Evolutionary conservation across 768 basidiomycete genomes (phyloP), one percentile per base, ranked within the genome.

Genomic region (Tephrocybe rancida): DNA sequence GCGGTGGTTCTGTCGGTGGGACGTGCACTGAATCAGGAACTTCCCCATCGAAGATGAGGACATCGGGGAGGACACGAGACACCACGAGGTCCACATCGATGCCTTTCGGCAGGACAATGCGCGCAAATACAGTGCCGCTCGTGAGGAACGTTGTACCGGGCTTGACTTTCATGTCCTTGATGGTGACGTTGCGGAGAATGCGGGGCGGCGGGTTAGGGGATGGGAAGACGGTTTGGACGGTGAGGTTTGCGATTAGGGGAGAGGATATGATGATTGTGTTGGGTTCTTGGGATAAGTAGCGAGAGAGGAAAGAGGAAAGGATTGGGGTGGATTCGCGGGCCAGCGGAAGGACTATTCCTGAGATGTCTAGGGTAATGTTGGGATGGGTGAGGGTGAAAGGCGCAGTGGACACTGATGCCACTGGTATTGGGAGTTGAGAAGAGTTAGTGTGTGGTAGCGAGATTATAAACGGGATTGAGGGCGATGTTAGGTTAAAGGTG

Each of bases 1-100:
- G 73, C 1, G 84, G 79, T 0, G 82, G 78, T 0, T 78, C 73
- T 18, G 70, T 60, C 19, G 58, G 43, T 27, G 22, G 57, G 21
- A 54, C 30, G 8, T 54, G 57, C 19, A 62, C 58, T 3, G 39
- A 34, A 0, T 74, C 68, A 5, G 84, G 80, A 0, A 81, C 77
- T 19, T 83, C 81, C 2, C 91, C 91, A 57, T 94, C 91, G 53
- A 83, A 92, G 4, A 93, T 78, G 5, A 92, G 67, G 24, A 88
- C 85, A 64, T 94, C 91, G 0, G 91, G 90, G 51, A 88, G 74
- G 24, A 92, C 80, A 38, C 74, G 78, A 6, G 72, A 78, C 18
- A 92, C 85, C 38, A 84, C 73, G 46, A 92, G 67, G n/a, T 72
- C 74, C 24, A 91, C 70, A 50, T 88, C 68, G 68, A 94, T 81